Conservation (phyloP, 164 flowering plant species). For the Vitis amurensis region DNA sequence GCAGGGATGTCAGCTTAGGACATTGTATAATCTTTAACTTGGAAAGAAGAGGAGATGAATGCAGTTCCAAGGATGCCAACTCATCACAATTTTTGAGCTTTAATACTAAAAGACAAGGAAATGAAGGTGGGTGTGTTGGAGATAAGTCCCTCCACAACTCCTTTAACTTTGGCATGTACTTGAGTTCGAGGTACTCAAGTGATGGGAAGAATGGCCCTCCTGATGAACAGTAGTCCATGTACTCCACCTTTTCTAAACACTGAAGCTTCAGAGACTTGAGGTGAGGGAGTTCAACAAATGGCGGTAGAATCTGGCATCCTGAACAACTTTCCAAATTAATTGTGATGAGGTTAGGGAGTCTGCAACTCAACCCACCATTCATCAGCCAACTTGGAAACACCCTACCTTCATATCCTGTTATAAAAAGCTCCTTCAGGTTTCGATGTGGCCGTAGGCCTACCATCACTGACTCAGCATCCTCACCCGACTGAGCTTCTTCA, state of each 20-base stretch:
- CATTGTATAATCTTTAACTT: too few relatives aligned
- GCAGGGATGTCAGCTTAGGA: too few relatives aligned
- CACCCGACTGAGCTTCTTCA: too few relatives aligned
- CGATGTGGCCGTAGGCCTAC: not conserved
- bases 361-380: not conserved
- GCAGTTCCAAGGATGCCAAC: not conserved
- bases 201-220: not conserved
- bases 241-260: not conserved
- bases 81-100: rapidly evolving
- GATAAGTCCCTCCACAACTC: not conserved
- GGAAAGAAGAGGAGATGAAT: too few relatives aligned
- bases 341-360: not conserved
- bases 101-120: too few relatives aligned
- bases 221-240: not conserved
- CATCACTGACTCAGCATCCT: not conserved
- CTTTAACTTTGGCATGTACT: not conserved
- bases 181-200: not conserved
- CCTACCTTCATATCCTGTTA: not conserved
- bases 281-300: not conserved
- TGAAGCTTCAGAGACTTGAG: not conserved
- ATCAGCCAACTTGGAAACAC: not conserved
- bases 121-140: not conserved
- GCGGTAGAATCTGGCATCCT: not conserved
- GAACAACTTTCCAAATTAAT: not conserved
- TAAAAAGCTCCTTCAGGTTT: not conserved